Percentiles rank a stretch among this genome's conserved stretches.
Evolutionary conservation across 2,329 filamentous ascomycete genomes (phyloP).

Genomic region (Madurella mycetomatis): DNA sequence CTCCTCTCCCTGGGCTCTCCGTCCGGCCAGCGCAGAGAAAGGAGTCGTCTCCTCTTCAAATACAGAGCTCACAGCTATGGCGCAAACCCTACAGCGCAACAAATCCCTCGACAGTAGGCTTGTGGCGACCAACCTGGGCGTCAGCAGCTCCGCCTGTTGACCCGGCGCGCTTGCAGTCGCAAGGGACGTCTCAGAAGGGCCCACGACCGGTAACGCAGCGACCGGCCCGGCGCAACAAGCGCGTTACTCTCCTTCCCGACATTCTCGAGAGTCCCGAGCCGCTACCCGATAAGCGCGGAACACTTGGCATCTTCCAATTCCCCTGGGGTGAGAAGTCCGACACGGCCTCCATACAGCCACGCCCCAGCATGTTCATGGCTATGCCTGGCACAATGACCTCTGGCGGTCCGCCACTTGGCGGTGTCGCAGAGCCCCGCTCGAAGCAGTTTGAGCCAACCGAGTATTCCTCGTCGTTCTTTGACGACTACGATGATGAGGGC

Average conservation of each 20-base stretch:
- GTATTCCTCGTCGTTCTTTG: slow-evolving; percentile 53
- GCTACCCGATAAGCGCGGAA: slow-evolving; percentile 53
- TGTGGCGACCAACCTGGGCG: slow-evolving; percentile 33
- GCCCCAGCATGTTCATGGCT: slow-evolving; percentile 37
- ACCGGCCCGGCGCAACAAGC: slow-evolving; percentile 51
- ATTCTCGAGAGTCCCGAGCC: slow-evolving; percentile 60
- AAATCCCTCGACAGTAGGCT: slow-evolving; percentile 20
- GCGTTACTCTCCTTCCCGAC: slow-evolving; percentile 57
- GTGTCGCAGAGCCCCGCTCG: slow-evolving; percentile 32
- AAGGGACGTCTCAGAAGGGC: slow-evolving; percentile 16
- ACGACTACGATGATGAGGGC: slow-evolving; percentile 52
- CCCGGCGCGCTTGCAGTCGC: slow-evolving; percentile 9
- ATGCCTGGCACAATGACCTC: slow-evolving; percentile 51
- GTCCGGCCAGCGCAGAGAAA: slow-evolving; percentile 37
- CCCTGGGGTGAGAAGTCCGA: slow-evolving; percentile 63
- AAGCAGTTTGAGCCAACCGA: slow-evolving; percentile 37
- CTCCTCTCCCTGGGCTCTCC: slow-evolving; percentile 30
- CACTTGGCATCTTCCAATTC: slow-evolving; percentile 62
- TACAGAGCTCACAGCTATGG: slow-evolving; percentile 39
- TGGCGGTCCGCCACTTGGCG: slow-evolving; percentile 32
- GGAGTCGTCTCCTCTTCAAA: slow-evolving; percentile 30
- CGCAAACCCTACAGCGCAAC: slow-evolving; percentile 28
- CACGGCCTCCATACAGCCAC: slow-evolving; percentile 42
- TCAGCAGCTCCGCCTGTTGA: slow-evolving; percentile 25
- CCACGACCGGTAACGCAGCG: slow-evolving; percentile 46